These are phyloP conservation scores for Penicillium sp. DNA, from an alignment of 2,329 filamentous ascomycete genomes.

Conservation along the genomic window DNA sequence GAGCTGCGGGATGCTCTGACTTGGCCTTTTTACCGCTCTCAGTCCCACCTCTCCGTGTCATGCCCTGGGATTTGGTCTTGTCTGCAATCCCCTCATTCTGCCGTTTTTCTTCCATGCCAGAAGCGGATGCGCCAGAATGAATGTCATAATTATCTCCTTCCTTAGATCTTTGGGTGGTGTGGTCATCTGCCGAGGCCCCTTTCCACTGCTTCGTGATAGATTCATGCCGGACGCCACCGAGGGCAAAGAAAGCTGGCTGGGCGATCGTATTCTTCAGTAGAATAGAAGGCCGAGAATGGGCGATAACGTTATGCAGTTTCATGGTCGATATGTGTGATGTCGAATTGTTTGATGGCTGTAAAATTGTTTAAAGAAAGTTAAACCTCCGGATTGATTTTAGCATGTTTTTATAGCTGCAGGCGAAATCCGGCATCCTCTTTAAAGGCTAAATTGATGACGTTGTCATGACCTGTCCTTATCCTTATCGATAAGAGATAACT, in stretches of 20 bases:
- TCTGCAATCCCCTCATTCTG: slow-evolving; percentile 31
- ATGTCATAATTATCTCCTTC: slow-evolving; percentile 37
- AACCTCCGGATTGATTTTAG: background rate
- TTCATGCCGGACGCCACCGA: slow-evolving; percentile 17
- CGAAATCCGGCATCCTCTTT: background rate
- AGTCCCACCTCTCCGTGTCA: slow-evolving; percentile 41
- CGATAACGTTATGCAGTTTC: background rate
- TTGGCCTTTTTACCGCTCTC: slow-evolving; percentile 44
- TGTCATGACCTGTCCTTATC: background rate
- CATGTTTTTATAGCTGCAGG: background rate
- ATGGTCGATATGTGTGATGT: background rate
- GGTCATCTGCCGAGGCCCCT: slow-evolving; percentile 34
- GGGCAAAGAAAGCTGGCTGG: slow-evolving; percentile 13
- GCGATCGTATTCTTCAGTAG: slow-evolving; percentile 17
- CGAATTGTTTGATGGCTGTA: background rate
- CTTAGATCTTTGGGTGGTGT: slow-evolving; percentile 31
- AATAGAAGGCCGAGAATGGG: slow-evolving; percentile 1
- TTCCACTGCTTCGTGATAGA: slow-evolving; percentile 32
- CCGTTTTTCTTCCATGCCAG: slow-evolving; percentile 35
- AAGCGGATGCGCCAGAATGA: slow-evolving; percentile 26
- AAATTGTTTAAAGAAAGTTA: background rate
- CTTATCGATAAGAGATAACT: background rate
- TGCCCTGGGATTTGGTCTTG: slow-evolving; percentile 41
- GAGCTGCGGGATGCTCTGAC: slow-evolving; percentile 52
- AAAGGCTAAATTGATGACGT: background rate